A percentile compares a stretch with the other conserved stretches of the same genome.
Conservation (phyloP, 1,284 basidiomycete species). For the Omphalotus olearius region DNA sequence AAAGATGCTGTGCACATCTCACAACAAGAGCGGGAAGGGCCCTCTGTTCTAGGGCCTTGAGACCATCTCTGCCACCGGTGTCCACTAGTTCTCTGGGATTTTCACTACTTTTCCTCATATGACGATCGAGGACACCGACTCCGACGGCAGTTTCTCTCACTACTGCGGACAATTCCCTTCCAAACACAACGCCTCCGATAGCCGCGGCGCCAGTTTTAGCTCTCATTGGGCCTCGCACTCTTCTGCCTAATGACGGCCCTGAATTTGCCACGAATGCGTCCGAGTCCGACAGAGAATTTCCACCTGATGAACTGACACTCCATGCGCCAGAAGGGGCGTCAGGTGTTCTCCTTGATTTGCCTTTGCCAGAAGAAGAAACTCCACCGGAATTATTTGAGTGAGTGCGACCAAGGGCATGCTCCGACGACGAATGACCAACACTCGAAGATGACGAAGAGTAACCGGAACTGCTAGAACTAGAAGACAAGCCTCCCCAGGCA, state of each 20-base stretch:
- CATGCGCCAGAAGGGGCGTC: constrained; percentile 55
- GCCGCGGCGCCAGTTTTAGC: constrained; percentile 24
- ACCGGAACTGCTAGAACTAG: constrained; percentile 34
- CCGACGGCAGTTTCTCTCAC: constrained; percentile 53
- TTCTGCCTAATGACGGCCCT: constrained; percentile 51
- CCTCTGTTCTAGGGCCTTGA: constrained; percentile 47
- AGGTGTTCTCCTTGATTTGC: constrained; percentile 45
- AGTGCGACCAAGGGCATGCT: constrained; percentile 30
- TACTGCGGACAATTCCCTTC: constrained; percentile 49
- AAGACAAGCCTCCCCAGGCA: constrained; percentile 50
- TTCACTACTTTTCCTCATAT: constrained; percentile 20
- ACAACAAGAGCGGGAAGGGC: constrained; percentile 69
- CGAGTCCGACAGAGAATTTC: constrained; percentile 48
- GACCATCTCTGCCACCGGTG: constrained; percentile 21
- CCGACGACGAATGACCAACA: constrained; percentile 27
- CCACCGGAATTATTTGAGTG: constrained; percentile 33
- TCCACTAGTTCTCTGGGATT: neutral
- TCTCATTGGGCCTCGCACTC: constrained; percentile 49
- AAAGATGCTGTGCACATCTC: constrained; percentile 75
- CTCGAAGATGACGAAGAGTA: constrained; percentile 37
- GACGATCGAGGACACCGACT: constrained; percentile 21
- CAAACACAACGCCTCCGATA: constrained; percentile 58
- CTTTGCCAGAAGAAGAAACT: constrained; percentile 18
- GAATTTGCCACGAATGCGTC: constrained; percentile 38
- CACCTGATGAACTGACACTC: constrained; percentile 46